Evolutionary conservation across 2,329 filamentous ascomycete species (phyloP).

Genomic region (Phoma sp.): DNA sequence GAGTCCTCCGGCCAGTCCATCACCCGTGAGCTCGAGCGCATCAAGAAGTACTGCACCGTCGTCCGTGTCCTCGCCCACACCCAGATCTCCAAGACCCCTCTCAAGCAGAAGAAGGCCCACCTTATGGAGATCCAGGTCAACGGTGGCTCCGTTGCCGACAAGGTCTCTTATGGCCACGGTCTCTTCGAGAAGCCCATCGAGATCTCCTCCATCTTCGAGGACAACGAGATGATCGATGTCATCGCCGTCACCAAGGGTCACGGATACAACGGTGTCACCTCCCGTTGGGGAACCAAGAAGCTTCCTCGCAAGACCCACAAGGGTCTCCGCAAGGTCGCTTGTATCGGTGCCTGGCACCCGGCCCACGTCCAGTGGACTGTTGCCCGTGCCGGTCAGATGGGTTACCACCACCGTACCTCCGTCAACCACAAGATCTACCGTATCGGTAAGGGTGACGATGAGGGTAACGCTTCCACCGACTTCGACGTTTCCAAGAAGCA

Average conservation of each 20-base stretch:
- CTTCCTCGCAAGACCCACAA: slow-evolving; percentile 99
- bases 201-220: slow-evolving; percentile 94
- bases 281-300: slow-evolving; percentile 99
- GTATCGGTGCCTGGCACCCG: slow-evolving; percentile 99
- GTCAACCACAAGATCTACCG: slow-evolving; percentile 99
- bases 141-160: slow-evolving; percentile 92
- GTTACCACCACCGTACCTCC: slow-evolving; percentile 99
- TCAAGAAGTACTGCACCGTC: slow-evolving; percentile 99
- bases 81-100: slow-evolving; percentile 97
- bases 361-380: slow-evolving; percentile 99
- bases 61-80: slow-evolving; percentile 99
- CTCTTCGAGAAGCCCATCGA: slow-evolving; percentile 99
- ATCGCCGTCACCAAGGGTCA: slow-evolving; percentile 99
- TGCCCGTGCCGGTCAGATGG: slow-evolving; percentile 98
- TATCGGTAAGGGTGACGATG: slow-evolving; percentile 89
- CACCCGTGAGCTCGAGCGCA: slow-evolving; percentile 97
- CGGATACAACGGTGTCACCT: slow-evolving; percentile 96
- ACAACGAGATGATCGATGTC: slow-evolving; percentile 99
- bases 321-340: slow-evolving; percentile 99
- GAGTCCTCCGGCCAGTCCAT: slow-evolving; percentile 89
- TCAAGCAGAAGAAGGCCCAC: slow-evolving; percentile 99
- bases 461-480: slow-evolving; percentile 92
- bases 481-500: slow-evolving; percentile 98
- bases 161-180: slow-evolving; percentile 93
- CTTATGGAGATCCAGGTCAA: slow-evolving; percentile 99